Percentiles rank a stretch among this genome's conserved stretches.
phyloP scores from a whole-genome alignment of 768 basidiomycete species.

The Clavulina sp. region DNA sequence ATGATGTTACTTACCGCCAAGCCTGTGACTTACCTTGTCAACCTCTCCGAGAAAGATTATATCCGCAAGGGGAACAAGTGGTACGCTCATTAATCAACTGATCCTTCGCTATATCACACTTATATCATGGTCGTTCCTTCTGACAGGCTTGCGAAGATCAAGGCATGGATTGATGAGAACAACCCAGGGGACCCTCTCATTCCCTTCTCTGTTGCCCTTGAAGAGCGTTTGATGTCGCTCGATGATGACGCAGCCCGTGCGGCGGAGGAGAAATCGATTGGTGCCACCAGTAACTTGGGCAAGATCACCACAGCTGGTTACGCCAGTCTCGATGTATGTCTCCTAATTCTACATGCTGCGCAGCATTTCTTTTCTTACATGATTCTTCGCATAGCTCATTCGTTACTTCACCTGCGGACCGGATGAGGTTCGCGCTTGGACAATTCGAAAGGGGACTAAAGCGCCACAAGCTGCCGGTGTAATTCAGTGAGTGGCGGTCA shows the following conservation, averaged over 20 bases:
- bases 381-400: slow-evolving; percentile 41
- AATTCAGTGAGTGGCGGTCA: slow-evolving; percentile 53
- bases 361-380: background rate
- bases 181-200: slow-evolving; percentile 93
- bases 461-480: slow-evolving; percentile 97
- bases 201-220: slow-evolving; percentile 90
- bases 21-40: slow-evolving; percentile 95
- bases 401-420: slow-evolving; percentile 97
- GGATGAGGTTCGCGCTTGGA: slow-evolving; percentile 96
- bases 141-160: slow-evolving; percentile 85
- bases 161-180: slow-evolving; percentile 91
- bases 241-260: slow-evolving; percentile 54
- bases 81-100: slow-evolving; percentile 24
- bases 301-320: slow-evolving; percentile 97
- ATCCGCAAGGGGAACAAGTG: slow-evolving; percentile 99
- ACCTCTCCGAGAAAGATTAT: slow-evolving; percentile 87
- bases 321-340: slow-evolving; percentile 56
- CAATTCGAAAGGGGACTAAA: slow-evolving; percentile 81
- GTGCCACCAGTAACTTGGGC: slow-evolving; percentile 56
- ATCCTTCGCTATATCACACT: background rate
- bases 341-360: background rate
- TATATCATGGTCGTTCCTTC: slow-evolving; percentile 1
- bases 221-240: slow-evolving; percentile 56
- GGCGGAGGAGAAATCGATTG: slow-evolving; percentile 60
- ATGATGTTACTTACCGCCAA: slow-evolving; percentile 89